Evolutionary conservation across 371 early-diverging fungal genomes (phyloP).

Genomic region (Mortierella sp.): DNA sequence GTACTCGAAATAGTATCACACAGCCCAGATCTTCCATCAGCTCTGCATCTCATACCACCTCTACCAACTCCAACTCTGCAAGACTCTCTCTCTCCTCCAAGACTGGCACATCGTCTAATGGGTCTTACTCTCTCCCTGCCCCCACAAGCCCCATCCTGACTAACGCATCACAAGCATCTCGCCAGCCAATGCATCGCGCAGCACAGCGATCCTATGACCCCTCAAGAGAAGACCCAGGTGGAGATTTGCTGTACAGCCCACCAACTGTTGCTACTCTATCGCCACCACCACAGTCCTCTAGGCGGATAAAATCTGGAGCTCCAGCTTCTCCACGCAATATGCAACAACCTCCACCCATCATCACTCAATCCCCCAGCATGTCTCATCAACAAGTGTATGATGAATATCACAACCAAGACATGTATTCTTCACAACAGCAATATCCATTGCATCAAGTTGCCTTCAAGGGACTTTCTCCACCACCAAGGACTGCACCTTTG

Average conservation of each 20-base stretch:
- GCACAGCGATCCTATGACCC: constrained; percentile 17
- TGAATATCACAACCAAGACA: background rate
- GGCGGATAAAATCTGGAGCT: background rate
- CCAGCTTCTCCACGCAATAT: background rate
- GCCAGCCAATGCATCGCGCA: constrained; percentile 25
- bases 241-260: constrained; percentile 8
- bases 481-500: constrained; percentile 25
- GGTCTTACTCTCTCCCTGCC: constrained; percentile 2
- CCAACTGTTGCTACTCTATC: background rate
- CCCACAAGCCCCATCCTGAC: constrained; percentile 25
- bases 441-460: constrained; percentile 46
- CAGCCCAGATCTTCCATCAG: constrained; percentile 34
- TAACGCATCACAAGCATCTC: constrained; percentile 9
- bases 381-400: constrained; percentile 1
- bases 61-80: constrained; percentile 18
- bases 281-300: constrained; percentile 16
- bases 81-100: constrained; percentile 23
- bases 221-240: constrained; percentile 8
- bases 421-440: constrained; percentile 34
- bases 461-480: constrained; percentile 47
- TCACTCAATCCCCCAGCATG: background rate
- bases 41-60: constrained; percentile 21
- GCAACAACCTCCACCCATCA: constrained; percentile 9
- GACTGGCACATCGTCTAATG: constrained; percentile 22
- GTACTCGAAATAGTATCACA: constrained; percentile 25